Base-by-base conservation (phyloP, 768 basidiomycete species). In the Hygrocybe coccinea region DNA sequence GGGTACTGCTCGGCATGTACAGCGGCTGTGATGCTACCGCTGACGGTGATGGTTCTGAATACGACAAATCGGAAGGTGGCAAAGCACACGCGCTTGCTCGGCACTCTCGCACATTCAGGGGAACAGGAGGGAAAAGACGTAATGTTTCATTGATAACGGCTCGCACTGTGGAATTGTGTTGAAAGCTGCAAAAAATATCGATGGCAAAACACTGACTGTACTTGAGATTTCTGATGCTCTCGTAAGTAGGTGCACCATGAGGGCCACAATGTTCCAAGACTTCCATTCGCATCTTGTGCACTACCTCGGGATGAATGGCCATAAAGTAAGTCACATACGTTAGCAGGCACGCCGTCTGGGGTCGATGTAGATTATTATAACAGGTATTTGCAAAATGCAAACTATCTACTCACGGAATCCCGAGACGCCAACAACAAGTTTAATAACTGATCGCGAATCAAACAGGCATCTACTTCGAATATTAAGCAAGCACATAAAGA, bases 91-190 rank as follows among this genome's bases (percentile, higher is more conserved):
- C 66, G 2, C 68, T 62, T 1, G 71, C 61, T 43, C 85, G 78
- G 38, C 74, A 76, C 69, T 86, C 83, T 33, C 87, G 79, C 38
- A 82, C 72, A 62, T 89, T 90, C 39, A 88, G 69, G 6, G 89
- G 88, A 0, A 91, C 86, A 6, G 89, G 87, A 3, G 89, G 89
- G 70, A 85, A 92, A 1, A 92, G 71, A 15, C 89, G 78, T 21
- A 92, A 74, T 0, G 84, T 84, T 64, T 92, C 90, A 58, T 91
- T 87, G 39, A 91, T 80, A 36, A 90, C 86, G 10, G 87, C 87
- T 56, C 83, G 80, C 74, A 88, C 86, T 82, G 64, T 47, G 56
- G n/a, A 12, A 43, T 45, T 17, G 25, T 62, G 35, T 49, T n/a
- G 29, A 44, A 35, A 17, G 5, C 21, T 12, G 45, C 21, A 22